These are phyloP conservation scores for Cystofilobasidium capitatum DNA, from an alignment of 768 basidiomycete genomes.

Conservation along the genomic window DNA sequence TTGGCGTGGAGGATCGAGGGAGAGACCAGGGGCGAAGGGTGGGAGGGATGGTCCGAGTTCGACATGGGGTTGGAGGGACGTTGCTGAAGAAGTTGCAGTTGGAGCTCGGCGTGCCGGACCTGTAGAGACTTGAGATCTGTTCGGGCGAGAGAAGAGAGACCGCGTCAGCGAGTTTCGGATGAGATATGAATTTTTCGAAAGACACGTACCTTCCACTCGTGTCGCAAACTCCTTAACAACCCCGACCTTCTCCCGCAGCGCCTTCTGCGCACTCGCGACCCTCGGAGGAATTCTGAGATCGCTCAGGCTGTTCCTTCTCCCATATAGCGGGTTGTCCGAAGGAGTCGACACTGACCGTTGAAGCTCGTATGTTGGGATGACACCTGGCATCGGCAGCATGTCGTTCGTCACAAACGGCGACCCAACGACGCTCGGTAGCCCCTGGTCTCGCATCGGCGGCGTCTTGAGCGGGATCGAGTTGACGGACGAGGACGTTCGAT, in stretches of 20 bases:
- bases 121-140: conserved; percentile 31
- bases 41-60: not conserved
- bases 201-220: not conserved
- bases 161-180: not conserved
- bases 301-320: conserved; percentile 34
- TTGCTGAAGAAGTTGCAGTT: not conserved
- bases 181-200: not conserved
- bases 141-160: not conserved
- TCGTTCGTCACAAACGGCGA: not conserved
- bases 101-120: conserved; percentile 20
- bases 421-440: not conserved
- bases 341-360: conserved; percentile 8
- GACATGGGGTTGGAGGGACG: not conserved
- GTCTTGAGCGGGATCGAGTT: conserved; percentile 19
- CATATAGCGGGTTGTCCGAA: not conserved
- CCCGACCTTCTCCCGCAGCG: conserved; percentile 34
- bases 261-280: conserved; percentile 34
- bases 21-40: too few relatives aligned
- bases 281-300: conserved; percentile 34
- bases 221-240: conserved; percentile 33
- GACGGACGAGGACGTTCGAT: conserved; percentile 21
- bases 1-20: not conserved
- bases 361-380: not conserved
- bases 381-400: not conserved
- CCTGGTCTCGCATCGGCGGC: not conserved